Base-by-base conservation (phyloP, 139 green algal genomes). In the Asterochloris erici region DNA sequence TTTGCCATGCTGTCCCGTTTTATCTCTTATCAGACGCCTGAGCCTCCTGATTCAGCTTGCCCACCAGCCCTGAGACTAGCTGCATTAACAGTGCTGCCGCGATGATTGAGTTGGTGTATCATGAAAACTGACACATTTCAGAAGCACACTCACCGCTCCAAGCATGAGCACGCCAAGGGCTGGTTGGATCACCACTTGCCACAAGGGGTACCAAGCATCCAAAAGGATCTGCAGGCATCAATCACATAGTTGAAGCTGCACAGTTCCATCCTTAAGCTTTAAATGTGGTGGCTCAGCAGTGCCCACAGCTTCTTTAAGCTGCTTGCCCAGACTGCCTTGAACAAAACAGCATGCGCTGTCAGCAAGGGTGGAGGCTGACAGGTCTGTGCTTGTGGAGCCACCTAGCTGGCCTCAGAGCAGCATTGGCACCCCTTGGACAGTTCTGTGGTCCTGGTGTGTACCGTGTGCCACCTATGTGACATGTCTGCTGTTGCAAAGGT, bases 121-220 rank as follows among this genome's bases (percentile, higher is more conserved):
- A 54, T 54, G 38, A 6, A n/a, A 54, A 54, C 38, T 54, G 38
- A 54, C 38, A 54, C 4, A 10, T 54, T 2, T 54, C 38, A 54
- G 38, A 54, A 54, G 38, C 38, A 54, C 6, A 70, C 86, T 85
- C 87, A 93, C 83, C 69, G 94, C 92, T 13, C 94, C 94, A 16
- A 91, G 84, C 94, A 97, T 97, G 6, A 97, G 91, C 24, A 96
- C 81, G 0, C 94, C 94, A 73, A 97, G 91, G 12, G 93, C 93
- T 68, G 94, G 93, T 84, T 97, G 94, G 79, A 94, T 97, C 14
- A 97, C 82, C 77, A 91, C 84, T 16, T 88, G 91, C 94, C 94
- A 97, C 27, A 96, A 81, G 6, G 87, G 86, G 77, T 91, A 91
- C 94, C 94, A 97, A 0, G 84, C 84, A 82, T 95, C 91, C 47